Evolutionary conservation across 805 yeast species (phyloP), one percentile per base, ranked within the genome.

Genomic region (Myxozyma mucilagina): DNA sequence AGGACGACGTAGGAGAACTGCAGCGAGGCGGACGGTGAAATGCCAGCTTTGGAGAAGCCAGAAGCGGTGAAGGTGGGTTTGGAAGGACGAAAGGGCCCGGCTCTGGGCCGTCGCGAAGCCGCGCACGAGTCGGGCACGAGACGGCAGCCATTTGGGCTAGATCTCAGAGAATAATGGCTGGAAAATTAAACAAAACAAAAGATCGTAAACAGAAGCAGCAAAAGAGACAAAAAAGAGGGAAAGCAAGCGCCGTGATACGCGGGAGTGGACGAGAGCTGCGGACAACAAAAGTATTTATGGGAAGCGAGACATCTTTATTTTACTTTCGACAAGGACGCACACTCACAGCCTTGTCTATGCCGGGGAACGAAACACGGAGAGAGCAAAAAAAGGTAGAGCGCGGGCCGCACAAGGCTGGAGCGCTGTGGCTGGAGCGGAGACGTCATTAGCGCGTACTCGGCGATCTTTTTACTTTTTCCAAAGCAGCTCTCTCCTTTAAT

Each of bases 1-100:
- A 32, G 20, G 57, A 8, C 16, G 59, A 43, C 9, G 60, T 39
- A 41, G 47, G 53, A 38, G 54, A 60, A 34, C 42, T 48, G 58
- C 48, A 50, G 39, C 38, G 32, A 32, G 35, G 55, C 16, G 24
- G 49, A 29, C 45, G 41, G 34, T 56, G 55, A 31, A 42, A 11
- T 6, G 47, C 43, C 13, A 34, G 11, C 16, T 24, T 32, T 8
- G 58, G 49, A 41, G 53, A 47, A 20, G 53, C 47, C 41, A 41
- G 58, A 13, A 54, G 47, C 13, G 53, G 43, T 24, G 50, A 34
- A 3, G 51, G 34, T 18, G 57, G 47, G 36, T 52, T 32, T 14
- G 38, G 29, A n/a, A 35, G 44, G 38, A 45, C 44, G 49, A 4
- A 29, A 31, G 18, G 54, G 29, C 24, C 50, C 13, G 44, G 45